These are phyloP conservation scores for Aspergillus transmontanensis DNA, from an alignment of 2,329 filamentous ascomycete genomes.

Conservation along the genomic window DNA sequence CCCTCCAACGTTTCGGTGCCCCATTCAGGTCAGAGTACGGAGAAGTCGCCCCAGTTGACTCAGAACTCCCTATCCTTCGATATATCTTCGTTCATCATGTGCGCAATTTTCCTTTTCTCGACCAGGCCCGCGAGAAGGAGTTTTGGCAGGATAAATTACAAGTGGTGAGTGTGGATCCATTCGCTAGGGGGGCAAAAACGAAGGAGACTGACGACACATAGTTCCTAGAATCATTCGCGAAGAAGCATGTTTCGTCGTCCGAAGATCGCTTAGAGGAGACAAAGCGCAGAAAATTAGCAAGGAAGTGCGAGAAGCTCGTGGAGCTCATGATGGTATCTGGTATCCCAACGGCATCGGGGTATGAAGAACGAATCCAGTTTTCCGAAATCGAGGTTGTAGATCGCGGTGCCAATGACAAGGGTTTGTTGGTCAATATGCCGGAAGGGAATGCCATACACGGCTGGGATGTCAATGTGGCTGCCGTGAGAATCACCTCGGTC, in stretches of 20 bases:
- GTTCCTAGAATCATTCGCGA: conserved; percentile 97
- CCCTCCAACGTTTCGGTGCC: conserved; percentile 90
- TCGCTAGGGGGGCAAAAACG: not conserved
- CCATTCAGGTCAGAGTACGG: conserved; percentile 92
- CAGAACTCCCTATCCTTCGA: conserved; percentile 86
- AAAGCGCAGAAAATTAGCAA: conserved; percentile 86
- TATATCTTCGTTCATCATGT: conserved; percentile 99
- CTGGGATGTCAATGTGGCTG: conserved; percentile 96
- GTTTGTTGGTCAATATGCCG: conserved; percentile 81
- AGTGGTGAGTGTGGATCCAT: conserved; percentile 63
- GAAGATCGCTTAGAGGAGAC: conserved; percentile 96
- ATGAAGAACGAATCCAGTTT: conserved; percentile 95
- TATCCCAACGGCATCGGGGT: conserved; percentile 91
- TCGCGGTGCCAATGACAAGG: conserved; percentile 86
- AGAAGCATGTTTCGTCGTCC: conserved; percentile 94
- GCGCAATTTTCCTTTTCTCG: conserved; percentile 94
- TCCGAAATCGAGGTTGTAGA: conserved; percentile 97
- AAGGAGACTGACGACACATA: conserved; percentile 38
- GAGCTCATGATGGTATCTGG: conserved; percentile 99
- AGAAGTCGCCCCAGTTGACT: conserved; percentile 90
- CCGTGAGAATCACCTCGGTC: conserved; percentile 75
- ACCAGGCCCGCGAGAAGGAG: conserved; percentile 96
- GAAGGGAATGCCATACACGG: conserved; percentile 92
- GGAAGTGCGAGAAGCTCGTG: conserved; percentile 92
- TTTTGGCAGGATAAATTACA: conserved; percentile 99